Evolutionary conservation across 352 stramenopile species (phyloP), one percentile per base, ranked within the genome.

Genomic region (Phytopythium montanum): DNA sequence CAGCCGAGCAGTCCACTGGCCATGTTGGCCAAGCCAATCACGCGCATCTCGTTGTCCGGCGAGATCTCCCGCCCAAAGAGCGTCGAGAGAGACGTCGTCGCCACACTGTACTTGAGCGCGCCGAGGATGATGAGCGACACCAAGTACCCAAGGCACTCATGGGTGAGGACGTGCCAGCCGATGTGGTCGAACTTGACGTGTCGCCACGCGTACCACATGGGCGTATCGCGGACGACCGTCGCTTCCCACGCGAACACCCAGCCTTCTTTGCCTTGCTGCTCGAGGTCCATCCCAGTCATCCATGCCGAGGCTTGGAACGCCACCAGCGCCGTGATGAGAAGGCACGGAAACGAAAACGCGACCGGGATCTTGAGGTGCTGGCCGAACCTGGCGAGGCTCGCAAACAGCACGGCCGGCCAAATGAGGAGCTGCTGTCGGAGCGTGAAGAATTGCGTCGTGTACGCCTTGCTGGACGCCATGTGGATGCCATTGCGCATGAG

Each of bases 401-500:
- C 85, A 60, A 94, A 94, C 4, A 73, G 50, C 1, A 94, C 28
- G 0, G 85, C 76, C 2, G 85, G 85, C 7, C 87, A 62, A 6
- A 91, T 57, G 6, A 91, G 58, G 23, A 73, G 49, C 34, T 87
- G 78, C 52, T 88, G 69, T 6, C 87, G 65, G 48, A 68, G 61
- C 2, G 79, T 81, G 59, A 90, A 90, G 54, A 90, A 87, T 7
- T 68, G 46, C 31, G 60, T 55, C 5, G 76, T 79, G 38, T 88
- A 66, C 6, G 72, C 74, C 28, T 88, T 73, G 49, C 74, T 81
- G 0, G 85, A 79, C 0, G 82, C 83, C 79, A 92, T 90, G 65
- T 94, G 80, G 46, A 94, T 69, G 33, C 85, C 85, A 61, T 94
- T 90, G 49, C 82, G 85, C 59, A 94, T 81, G 36, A 94, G 62